These are phyloP conservation scores for Aspergillus leporis DNA, from an alignment of 495 filamentous ascomycete species.

Conservation along the genomic window DNA sequence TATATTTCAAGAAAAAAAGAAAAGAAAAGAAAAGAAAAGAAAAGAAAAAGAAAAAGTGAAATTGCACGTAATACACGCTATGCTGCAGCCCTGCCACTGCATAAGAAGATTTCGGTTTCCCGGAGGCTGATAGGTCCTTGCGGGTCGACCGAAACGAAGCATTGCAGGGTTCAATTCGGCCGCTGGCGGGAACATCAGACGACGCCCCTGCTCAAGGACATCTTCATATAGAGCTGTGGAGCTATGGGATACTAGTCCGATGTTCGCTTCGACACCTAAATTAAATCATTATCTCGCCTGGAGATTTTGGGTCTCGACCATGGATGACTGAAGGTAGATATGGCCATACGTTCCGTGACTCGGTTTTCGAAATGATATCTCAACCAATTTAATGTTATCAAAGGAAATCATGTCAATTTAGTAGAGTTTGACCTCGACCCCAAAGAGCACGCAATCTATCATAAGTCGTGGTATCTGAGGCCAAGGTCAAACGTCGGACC, in stretches of 20 bases:
- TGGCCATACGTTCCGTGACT: not conserved
- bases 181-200: conserved; percentile 21
- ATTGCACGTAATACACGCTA: conserved; percentile 9
- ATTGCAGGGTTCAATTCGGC: conserved; percentile 18
- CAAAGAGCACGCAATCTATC: conserved; percentile 3
- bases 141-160: conserved; percentile 22
- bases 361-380: not conserved
- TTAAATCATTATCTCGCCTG: conserved; percentile 19
- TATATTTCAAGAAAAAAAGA: not conserved
- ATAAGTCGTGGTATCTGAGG: conserved; percentile 6
- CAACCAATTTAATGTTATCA: not conserved
- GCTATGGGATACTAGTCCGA: conserved; percentile 15
- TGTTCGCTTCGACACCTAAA: conserved; percentile 17
- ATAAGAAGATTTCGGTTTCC: conserved; percentile 14
- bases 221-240: conserved; percentile 20
- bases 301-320: conserved; percentile 13
- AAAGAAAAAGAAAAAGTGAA: not conserved
- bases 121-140: conserved; percentile 19
- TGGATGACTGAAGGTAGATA: not conserved
- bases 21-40: not conserved
- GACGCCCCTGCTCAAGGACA: conserved; percentile 11
- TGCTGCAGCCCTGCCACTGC: conserved; percentile 24
- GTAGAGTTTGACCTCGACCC: not conserved
- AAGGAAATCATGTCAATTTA: not conserved
- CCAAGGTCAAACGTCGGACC: conserved; percentile 15